These are phyloP conservation scores for Tulasnella sp. DNA, from an alignment of 768 basidiomycete species.

Conservation along the genomic window DNA sequence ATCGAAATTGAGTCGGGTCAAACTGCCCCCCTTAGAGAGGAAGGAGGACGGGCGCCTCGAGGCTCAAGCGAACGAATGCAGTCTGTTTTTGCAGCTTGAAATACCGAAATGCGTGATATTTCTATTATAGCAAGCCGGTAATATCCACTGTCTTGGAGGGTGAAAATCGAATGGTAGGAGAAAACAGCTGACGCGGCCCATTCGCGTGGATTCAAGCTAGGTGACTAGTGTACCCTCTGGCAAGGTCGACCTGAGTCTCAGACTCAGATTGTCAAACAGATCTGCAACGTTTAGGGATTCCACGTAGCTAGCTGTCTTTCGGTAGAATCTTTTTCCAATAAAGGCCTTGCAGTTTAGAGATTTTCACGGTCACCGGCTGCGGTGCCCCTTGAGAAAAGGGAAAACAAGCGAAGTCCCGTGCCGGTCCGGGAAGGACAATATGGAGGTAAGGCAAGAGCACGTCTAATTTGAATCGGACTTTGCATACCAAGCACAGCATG, in stretches of 20 bases:
- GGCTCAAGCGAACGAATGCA: too few relatives aligned
- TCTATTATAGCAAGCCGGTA: background rate
- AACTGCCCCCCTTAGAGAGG: background rate
- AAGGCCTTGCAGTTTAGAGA: background rate
- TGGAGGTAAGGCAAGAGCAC: background rate
- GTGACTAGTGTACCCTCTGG: background rate
- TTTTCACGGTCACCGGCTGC: background rate
- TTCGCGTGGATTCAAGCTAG: background rate
- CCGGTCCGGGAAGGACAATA: background rate
- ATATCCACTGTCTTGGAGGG: background rate
- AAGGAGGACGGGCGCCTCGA: background rate
- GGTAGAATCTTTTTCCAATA: background rate
- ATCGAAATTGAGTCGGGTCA: conserved; percentile 3
- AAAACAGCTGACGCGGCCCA: background rate
- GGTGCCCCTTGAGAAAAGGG: background rate
- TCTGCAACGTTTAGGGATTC: background rate
- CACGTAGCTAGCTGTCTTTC: background rate
- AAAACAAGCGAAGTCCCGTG: background rate
- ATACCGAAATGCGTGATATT: background rate
- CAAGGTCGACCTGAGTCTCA: background rate
- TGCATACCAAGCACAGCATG: background rate
- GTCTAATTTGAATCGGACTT: background rate
- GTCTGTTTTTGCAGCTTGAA: background rate
- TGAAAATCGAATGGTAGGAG: too few relatives aligned
- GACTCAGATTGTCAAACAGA: background rate